Conservation (phyloP, 257 asterid species). For the Schizonepeta tenuifolia region DNA sequence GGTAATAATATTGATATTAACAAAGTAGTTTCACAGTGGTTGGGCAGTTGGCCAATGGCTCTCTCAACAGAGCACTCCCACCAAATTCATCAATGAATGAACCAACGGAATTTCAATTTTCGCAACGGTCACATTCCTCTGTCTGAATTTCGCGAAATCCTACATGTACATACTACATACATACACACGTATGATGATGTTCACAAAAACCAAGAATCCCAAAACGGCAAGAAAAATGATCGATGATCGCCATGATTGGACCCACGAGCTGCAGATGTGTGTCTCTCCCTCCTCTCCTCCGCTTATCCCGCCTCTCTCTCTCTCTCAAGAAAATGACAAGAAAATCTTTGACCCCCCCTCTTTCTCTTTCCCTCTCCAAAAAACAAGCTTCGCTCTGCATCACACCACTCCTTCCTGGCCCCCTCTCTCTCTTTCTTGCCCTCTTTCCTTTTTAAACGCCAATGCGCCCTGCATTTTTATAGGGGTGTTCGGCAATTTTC, state of each 20-base stretch:
- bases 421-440: conserved; percentile 12
- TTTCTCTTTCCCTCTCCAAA: conserved; percentile 20
- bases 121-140: conserved; percentile 37
- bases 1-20: too few relatives aligned
- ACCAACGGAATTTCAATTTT: conserved; percentile 36
- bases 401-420: conserved; percentile 30
- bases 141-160: neutral
- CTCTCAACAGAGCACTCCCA: neutral
- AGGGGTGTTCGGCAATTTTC: conserved; percentile 40
- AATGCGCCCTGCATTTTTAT: conserved; percentile 38
- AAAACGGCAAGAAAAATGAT: neutral
- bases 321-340: conserved; percentile 20
- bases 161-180: neutral
- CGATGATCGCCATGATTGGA: conserved; percentile 24
- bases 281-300: conserved; percentile 29
- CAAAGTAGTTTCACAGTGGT: neutral
- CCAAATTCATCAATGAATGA: conserved; percentile 6
- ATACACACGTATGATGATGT: neutral
- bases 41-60: conserved; percentile 47
- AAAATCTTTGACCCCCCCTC: conserved; percentile 39
- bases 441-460: conserved; percentile 18
- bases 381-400: conserved; percentile 16
- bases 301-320: conserved; percentile 39
- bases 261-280: conserved; percentile 31
- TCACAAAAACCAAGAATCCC: neutral